Evolutionary conservation across 345 rosid genomes (phyloP).

Genomic region (Eucalyptus pauciflora): DNA sequence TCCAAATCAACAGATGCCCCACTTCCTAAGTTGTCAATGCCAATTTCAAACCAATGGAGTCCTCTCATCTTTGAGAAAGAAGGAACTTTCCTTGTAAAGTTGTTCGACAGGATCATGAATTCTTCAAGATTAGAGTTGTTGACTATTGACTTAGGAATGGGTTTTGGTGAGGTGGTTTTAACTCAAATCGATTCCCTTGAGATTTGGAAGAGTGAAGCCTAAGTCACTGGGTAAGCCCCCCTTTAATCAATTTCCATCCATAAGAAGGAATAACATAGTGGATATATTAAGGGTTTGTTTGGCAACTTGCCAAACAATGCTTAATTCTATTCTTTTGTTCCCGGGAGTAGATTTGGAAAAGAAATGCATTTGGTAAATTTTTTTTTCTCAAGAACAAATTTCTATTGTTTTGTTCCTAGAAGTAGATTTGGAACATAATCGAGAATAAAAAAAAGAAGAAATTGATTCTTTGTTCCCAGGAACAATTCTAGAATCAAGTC

Average conservation of each 20-base stretch:
- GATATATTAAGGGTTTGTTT: no score
- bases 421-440: no score
- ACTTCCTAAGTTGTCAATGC: background rate
- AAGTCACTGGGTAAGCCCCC: background rate
- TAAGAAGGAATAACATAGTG: accelerated
- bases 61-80: background rate
- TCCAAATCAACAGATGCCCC: background rate
- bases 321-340: no score
- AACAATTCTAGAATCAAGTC: no score
- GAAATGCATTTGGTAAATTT: no score
- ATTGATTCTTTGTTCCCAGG: no score
- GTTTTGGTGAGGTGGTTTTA: background rate
- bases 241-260: accelerated
- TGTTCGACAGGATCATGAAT: accelerated
- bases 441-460: no score
- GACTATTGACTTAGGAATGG: background rate
- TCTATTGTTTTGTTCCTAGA: no score
- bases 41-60: background rate
- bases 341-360: no score
- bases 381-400: no score
- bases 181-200: accelerated
- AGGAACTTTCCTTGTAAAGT: background rate
- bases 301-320: no score
- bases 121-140: background rate
- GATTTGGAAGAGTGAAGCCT: slow-evolving; percentile 3